A percentile compares a stretch with the other conserved stretches of the same genome.
phyloP scores from a whole-genome alignment of 371 early-diverging fungal genomes.

The Mucor plumbeus region DNA sequence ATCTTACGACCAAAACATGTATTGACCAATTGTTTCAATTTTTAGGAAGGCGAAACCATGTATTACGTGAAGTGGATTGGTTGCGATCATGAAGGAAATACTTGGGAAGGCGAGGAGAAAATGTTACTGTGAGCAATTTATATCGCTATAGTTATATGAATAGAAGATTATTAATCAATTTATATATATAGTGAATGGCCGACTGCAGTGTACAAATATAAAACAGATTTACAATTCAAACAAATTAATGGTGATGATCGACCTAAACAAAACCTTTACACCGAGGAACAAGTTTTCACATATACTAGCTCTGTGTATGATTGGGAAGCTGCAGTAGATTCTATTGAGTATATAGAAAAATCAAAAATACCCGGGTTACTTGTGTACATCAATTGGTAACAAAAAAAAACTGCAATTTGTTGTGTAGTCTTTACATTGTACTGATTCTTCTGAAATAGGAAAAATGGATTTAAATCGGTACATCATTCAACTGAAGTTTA shows the following conservation, averaged over 20 bases:
- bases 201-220: constrained; percentile 10
- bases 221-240: neutral
- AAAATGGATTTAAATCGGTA: constrained; percentile 25
- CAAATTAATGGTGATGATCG: neutral
- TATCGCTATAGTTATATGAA: neutral
- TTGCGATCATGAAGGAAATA: constrained; percentile 26
- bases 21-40: neutral
- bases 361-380: constrained; percentile 19
- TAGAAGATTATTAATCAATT: neutral
- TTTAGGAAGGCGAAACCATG: constrained; percentile 16
- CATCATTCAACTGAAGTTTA: constrained; percentile 33
- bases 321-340: constrained; percentile 25
- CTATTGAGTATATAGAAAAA: constrained; percentile 21
- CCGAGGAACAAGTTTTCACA: constrained; percentile 2
- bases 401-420: neutral
- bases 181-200: constrained; percentile 25
- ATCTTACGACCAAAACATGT: neutral
- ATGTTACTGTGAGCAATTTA: constrained; percentile 6
- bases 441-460: constrained; percentile 12
- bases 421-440: neutral
- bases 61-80: constrained; percentile 35
- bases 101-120: constrained; percentile 30
- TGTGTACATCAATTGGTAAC: constrained; percentile 30
- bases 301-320: constrained; percentile 14
- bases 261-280: neutral